A percentile compares a stretch with the other conserved stretches of the same genome.
phyloP scores from a whole-genome alignment of 305 asterid genomes.

The Rubia balearica region DNA sequence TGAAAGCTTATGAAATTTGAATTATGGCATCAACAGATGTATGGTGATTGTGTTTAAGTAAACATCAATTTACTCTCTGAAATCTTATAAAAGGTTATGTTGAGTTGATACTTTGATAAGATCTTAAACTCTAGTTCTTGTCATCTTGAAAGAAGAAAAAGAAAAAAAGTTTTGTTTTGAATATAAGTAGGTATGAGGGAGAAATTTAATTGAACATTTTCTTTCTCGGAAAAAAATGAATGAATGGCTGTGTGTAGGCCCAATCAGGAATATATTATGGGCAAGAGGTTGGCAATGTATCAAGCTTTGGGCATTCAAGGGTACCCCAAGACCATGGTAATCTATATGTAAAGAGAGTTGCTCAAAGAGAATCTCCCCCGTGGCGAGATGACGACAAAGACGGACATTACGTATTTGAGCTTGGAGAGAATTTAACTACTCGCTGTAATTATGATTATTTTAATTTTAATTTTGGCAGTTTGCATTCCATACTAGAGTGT shows the following conservation, averaged over 20 bases:
- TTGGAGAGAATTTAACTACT: slow-evolving; percentile 53
- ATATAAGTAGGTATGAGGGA: slow-evolving; percentile 16
- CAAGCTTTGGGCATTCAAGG: slow-evolving; percentile 48
- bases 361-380: slow-evolving; percentile 50
- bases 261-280: slow-evolving; percentile 46
- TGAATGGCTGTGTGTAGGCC: slow-evolving; percentile 47
- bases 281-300: slow-evolving; percentile 43
- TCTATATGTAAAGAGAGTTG: slow-evolving; percentile 35
- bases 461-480: slow-evolving; percentile 19
- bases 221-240: slow-evolving; percentile 23
- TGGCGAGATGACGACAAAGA: slow-evolving; percentile 51
- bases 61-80: slow-evolving; percentile 1
- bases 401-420: slow-evolving; percentile 52
- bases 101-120: slow-evolving; percentile 5
- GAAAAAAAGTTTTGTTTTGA: slow-evolving; percentile 1
- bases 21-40: neutral
- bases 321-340: slow-evolving; percentile 32
- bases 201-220: slow-evolving; percentile 15
- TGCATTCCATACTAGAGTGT: slow-evolving; percentile 5
- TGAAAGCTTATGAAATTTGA: neutral
- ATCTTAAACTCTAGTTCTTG: neutral
- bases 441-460: slow-evolving; percentile 41
- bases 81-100: neutral
- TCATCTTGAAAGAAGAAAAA: neutral
- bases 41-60: neutral